These are phyloP conservation scores for Colletotrichum sansevieriae DNA, from an alignment of 2,329 filamentous ascomycete genomes.

Conservation along the genomic window DNA sequence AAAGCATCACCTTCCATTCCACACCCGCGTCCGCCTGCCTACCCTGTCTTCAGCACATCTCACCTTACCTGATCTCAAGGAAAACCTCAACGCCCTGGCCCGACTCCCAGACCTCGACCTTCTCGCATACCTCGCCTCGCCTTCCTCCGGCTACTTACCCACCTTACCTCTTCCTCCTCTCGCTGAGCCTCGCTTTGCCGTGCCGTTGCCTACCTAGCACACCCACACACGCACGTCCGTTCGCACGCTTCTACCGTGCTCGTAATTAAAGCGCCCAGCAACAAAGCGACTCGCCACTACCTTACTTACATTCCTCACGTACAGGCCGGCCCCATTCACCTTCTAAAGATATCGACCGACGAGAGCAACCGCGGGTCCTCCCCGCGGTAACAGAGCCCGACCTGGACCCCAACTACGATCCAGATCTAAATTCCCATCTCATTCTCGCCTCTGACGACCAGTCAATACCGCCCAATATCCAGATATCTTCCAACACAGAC, in stretches of 20 bases:
- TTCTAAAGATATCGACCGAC: conserved; percentile 34
- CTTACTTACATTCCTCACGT: conserved; percentile 38
- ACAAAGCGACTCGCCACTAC: conserved; percentile 38
- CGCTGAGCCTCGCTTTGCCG: conserved; percentile 19
- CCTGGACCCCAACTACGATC: conserved; percentile 54
- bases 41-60: neutral
- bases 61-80: neutral
- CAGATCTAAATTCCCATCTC: conserved; percentile 49
- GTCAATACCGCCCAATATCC: conserved; percentile 67
- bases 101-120: conserved; percentile 34
- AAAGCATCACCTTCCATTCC: conserved; percentile 38
- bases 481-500: conserved; percentile 61
- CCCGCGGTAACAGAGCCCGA: conserved; percentile 56
- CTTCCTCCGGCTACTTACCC: neutral
- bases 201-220: conserved; percentile 6
- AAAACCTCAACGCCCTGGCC: conserved; percentile 9
- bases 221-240: conserved; percentile 22
- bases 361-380: conserved; percentile 51
- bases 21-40: neutral
- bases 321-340: conserved; percentile 17
- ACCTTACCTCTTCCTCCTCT: conserved; percentile 2
- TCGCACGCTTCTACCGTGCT: conserved; percentile 16
- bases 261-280: conserved; percentile 37
- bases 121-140: conserved; percentile 22
- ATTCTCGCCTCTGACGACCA: conserved; percentile 71